Evolutionary conservation across 208 protist species (phyloP).

Genomic region (Tetramitus jugosus): DNA sequence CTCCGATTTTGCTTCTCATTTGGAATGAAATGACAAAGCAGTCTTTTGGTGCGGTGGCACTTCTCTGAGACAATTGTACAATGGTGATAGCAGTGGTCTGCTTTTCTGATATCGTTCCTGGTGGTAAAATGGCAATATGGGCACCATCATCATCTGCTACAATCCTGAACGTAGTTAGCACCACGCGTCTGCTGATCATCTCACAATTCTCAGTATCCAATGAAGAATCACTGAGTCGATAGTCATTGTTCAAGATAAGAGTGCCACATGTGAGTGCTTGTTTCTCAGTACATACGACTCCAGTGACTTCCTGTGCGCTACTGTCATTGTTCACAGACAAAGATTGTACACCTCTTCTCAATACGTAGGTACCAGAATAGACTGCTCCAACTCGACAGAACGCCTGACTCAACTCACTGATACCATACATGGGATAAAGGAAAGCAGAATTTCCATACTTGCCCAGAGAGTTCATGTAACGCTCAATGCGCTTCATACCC

Average conservation of each 20-base stretch:
- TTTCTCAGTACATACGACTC: not conserved
- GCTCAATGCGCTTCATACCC: slow-evolving; percentile 37
- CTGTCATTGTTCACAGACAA: not conserved
- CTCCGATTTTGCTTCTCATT: not conserved
- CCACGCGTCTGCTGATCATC: not conserved
- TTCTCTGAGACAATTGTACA: not conserved
- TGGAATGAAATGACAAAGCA: slow-evolving; percentile 1
- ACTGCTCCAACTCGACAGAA: slow-evolving; percentile 71
- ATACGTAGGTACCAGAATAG: slow-evolving; percentile 61
- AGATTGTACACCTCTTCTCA: slow-evolving; percentile 44
- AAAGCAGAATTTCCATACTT: slow-evolving; percentile 58
- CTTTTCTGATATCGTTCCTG: not conserved
- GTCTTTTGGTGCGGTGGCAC: not conserved
- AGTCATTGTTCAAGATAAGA: not conserved
- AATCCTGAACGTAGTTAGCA: not conserved
- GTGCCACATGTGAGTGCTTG: not conserved
- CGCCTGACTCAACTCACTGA: slow-evolving; percentile 63
- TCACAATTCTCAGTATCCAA: not conserved
- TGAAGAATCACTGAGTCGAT: not conserved
- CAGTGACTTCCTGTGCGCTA: not conserved
- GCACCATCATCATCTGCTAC: not conserved
- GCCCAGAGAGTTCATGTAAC: slow-evolving; percentile 62
- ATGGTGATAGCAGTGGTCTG: not conserved
- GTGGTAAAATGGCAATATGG: not conserved
- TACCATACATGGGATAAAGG: slow-evolving; percentile 62